Evolutionary conservation across 179 eudicot genomes (phyloP).

Genomic region (Camellia oleifera): DNA sequence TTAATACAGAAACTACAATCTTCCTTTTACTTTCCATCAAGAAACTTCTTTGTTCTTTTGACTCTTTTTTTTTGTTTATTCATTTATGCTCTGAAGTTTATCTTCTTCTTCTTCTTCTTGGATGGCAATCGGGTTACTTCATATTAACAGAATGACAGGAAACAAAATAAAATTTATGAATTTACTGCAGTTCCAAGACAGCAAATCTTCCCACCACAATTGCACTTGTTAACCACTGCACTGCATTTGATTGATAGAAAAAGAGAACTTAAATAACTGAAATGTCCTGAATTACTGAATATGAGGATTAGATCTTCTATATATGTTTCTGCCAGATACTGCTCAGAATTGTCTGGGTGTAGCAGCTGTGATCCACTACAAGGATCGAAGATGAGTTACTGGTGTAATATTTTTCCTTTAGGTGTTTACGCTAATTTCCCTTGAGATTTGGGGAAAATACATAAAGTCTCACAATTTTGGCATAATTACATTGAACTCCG

Average conservation of each 20-base stretch:
- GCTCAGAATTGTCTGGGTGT: neutral
- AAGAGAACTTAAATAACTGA: conserved; percentile 1
- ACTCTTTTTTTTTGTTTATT: neutral
- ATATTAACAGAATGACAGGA: neutral
- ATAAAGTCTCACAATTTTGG: too few relatives aligned
- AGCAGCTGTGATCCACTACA: neutral
- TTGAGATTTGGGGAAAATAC: too few relatives aligned
- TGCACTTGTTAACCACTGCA: conserved; percentile 2
- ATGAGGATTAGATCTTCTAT: neutral
- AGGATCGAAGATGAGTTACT: neutral
- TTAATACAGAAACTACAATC: neutral
- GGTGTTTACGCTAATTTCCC: neutral
- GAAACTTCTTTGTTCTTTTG: neutral
- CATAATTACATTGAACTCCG: too few relatives aligned
- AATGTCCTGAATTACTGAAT: neutral
- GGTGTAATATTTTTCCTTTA: neutral
- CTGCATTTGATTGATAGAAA: conserved; percentile 1
- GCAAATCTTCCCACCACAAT: neutral
- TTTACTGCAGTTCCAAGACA: neutral
- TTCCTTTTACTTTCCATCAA: neutral
- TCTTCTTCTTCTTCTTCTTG: neutral
- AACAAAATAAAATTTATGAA: neutral
- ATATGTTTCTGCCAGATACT: conserved; percentile 9
- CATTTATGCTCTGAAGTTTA: neutral
- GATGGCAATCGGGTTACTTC: neutral